These are phyloP conservation scores for Fraxinus excelsior DNA, from an alignment of 257 asterid genomes.

Conservation along the genomic window DNA sequence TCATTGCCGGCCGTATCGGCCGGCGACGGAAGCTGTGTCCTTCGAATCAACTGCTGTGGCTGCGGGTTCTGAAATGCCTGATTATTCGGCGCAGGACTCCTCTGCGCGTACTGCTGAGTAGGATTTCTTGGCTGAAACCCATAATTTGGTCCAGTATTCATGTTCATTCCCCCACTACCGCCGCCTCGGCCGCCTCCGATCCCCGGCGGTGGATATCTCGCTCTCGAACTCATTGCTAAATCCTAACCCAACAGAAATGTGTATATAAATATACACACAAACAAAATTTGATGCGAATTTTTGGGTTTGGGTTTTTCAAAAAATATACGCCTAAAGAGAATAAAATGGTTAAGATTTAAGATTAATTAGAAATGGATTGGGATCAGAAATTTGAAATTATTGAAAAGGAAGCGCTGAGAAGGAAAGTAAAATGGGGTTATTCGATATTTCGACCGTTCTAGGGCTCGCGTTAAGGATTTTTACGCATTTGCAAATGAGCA, in stretches of 20 bases:
- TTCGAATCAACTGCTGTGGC: constrained; percentile 76
- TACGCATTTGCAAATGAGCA: too few species aligned
- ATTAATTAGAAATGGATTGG: constrained; percentile 2
- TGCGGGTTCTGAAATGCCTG: constrained; percentile 55
- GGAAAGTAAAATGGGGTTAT: not conserved
- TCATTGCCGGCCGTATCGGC: constrained; percentile 53
- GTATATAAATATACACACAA: not conserved
- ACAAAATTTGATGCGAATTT: constrained; percentile 19
- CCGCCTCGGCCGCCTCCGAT: constrained; percentile 53
- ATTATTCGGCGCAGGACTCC: constrained; percentile 50
- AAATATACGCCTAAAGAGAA: not conserved
- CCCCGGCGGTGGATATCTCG: constrained; percentile 88
- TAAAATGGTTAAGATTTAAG: not conserved
- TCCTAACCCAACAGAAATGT: constrained; percentile 22
- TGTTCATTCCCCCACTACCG: constrained; percentile 49
- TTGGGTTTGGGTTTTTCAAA: not conserved
- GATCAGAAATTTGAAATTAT: not conserved
- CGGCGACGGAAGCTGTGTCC: constrained; percentile 49
- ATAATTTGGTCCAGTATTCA: constrained; percentile 53
- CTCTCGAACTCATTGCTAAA: constrained; percentile 58
- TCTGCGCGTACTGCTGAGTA: constrained; percentile 61
- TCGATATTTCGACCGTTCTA: too few species aligned
- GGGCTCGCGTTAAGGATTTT: too few species aligned
- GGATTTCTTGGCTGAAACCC: constrained; percentile 63
- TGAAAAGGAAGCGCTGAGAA: constrained; percentile 6